Evolutionary conservation across 2,329 filamentous ascomycete species (phyloP), one percentile per base, ranked within the genome.

Genomic region (Aspergillus fructus): DNA sequence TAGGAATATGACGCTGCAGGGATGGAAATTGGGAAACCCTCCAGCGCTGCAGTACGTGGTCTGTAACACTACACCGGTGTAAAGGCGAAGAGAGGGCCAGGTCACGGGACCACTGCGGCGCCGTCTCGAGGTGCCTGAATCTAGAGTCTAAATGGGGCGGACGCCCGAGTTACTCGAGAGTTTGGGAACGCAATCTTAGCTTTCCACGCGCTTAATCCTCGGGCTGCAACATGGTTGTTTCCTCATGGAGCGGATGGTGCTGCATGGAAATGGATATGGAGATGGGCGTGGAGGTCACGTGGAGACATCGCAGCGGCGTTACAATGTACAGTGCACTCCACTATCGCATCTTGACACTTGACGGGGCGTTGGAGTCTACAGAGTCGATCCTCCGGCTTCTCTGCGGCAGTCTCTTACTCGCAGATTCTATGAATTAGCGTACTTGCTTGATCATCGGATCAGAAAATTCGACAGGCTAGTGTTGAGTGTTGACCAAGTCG

Each of bases 1-100:
- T 49, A 58, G 50, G 50, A 53, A 13, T 15, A 37, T 50, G 50
- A 53, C 41, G 41, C 50, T 47, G 50, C 50, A 53, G 37, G 40
- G 50, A 27, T 46, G 23, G 30, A 34, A 37, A 53, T 39, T 30
- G 30, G 50, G 50, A 53, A 46, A 19, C n/a, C 17, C 24, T 33
- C 23, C 17, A 42, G 7, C 12, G 19, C 17, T 37, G 40, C 41
- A 21, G 49, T 37, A 33, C 46, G 23, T 49, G 37, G 19, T 37
- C 49, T 45, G 41, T 46, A 37, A 37, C 21, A 17, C 12, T n/a
- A 3, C 21, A 21, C 21, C 21, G 3, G 21, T 21, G 21, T 21
- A 23, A 17, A 13, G 23, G 7, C 33, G 33, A 11, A 34, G 13
- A 34, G 9, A 27, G 43, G 24, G 43, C 7, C 15, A 15, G 9